Evolutionary conservation across 768 basidiomycete genomes (phyloP).

Genomic region (Boletus rubescentipes): DNA sequence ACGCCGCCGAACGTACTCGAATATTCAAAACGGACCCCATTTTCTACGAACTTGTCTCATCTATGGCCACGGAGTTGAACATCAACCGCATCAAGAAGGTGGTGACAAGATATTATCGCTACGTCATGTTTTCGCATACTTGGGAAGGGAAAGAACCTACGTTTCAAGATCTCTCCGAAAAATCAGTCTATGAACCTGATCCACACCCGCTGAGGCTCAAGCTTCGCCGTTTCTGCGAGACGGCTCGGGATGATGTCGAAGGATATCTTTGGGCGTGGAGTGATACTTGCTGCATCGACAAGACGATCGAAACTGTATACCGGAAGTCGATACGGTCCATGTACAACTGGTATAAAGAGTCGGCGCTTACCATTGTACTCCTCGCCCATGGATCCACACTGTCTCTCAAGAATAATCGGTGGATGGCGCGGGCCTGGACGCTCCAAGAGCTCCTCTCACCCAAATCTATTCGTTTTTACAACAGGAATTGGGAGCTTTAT

Average conservation of each 20-base stretch:
- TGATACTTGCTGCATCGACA: slow-evolving; percentile 2
- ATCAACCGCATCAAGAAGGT: neutral
- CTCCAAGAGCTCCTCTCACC: slow-evolving; percentile 6
- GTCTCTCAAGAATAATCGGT: neutral
- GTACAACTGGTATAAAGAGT: slow-evolving; percentile 4
- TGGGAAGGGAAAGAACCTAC: slow-evolving; percentile 6
- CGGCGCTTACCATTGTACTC: neutral
- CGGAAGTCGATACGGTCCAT: slow-evolving; percentile 1
- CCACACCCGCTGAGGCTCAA: neutral
- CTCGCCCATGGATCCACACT: neutral
- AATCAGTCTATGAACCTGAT: neutral
- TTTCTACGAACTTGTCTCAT: neutral
- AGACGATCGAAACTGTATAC: neutral
- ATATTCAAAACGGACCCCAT: neutral
- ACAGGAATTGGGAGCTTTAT: neutral
- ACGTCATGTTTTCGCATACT: slow-evolving; percentile 7
- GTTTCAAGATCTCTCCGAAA: neutral
- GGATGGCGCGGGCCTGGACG: slow-evolving; percentile 3
- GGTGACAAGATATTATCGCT: neutral
- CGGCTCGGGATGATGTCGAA: neutral
- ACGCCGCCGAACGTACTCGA: neutral
- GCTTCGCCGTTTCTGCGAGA: neutral
- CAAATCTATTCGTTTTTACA: neutral
- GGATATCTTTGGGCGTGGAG: slow-evolving; percentile 1
- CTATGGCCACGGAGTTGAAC: neutral